Conservation (phyloP, 805 yeast species). For the Saturnispora gosingensis region DNA sequence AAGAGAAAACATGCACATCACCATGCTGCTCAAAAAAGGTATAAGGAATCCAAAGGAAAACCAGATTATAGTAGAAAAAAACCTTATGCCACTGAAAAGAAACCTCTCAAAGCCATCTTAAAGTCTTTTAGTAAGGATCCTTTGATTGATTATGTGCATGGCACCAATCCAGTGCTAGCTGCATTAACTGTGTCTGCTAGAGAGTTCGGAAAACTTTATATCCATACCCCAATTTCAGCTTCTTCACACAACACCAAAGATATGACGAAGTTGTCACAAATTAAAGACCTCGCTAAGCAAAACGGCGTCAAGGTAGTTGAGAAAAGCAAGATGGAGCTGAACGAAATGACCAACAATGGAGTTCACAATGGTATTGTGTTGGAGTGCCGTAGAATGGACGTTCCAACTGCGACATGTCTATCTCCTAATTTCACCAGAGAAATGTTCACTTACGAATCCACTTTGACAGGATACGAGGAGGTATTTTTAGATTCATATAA, state of each 20-base stretch:
- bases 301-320: conserved; percentile 29
- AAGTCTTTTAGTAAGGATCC: conserved; percentile 30
- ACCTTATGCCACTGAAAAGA: neutral
- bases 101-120: conserved; percentile 13
- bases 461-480: neutral
- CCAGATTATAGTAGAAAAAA: conserved; percentile 10
- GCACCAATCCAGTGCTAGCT: conserved; percentile 65
- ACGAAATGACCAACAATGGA: conserved; percentile 51
- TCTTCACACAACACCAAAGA: conserved; percentile 11
- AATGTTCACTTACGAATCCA: conserved; percentile 2
- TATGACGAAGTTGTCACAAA: conserved; percentile 27
- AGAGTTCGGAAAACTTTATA: conserved; percentile 40
- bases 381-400: conserved; percentile 47
- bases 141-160: conserved; percentile 60
- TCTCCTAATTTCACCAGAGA: conserved; percentile 1
- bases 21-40: conserved; percentile 40
- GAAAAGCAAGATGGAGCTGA: conserved; percentile 42
- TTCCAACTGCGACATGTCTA: conserved; percentile 9
- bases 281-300: conserved; percentile 39
- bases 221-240: conserved; percentile 29
- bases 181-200: conserved; percentile 48
- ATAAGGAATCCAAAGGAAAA: conserved; percentile 13
- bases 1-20: conserved; percentile 55
- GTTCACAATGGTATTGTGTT: conserved; percentile 77
- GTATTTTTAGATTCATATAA: conserved; percentile 2